Conservation (phyloP, 805 yeast species). For the Candida chauliodis region DNA sequence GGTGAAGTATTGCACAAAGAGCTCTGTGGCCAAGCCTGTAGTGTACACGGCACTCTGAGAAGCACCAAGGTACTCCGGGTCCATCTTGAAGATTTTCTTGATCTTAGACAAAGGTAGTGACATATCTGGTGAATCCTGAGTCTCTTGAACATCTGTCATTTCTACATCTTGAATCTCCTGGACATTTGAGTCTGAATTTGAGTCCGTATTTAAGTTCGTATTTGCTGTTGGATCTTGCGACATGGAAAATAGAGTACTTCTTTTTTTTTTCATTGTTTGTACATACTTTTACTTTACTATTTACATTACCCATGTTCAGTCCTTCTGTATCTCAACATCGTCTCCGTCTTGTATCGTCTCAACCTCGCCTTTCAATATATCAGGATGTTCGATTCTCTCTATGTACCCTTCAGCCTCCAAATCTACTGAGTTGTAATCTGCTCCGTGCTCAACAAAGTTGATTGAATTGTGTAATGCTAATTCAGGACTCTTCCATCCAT, state of each 20-base stretch:
- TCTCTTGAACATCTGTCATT: slow-evolving; percentile 13
- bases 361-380: slow-evolving; percentile 14
- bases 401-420: slow-evolving; percentile 31
- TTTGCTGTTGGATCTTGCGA: too few relatives aligned
- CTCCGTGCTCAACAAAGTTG: slow-evolving; percentile 76
- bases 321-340: slow-evolving; percentile 4
- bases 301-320: slow-evolving; percentile 2
- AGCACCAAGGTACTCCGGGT: slow-evolving; percentile 66
- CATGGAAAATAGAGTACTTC: background rate
- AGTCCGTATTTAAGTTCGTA: slow-evolving; percentile 2
- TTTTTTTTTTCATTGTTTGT: slow-evolving; percentile 1
- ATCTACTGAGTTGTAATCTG: slow-evolving; percentile 33
- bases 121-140: slow-evolving; percentile 18
- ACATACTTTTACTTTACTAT: slow-evolving; percentile 4
- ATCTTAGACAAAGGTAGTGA: slow-evolving; percentile 64
- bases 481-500: slow-evolving; percentile 72
- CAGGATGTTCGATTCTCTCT: slow-evolving; percentile 35
- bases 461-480: slow-evolving; percentile 68
- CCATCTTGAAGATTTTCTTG: slow-evolving; percentile 69
- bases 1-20: slow-evolving; percentile 65
- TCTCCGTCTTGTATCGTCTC: too few relatives aligned
- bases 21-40: slow-evolving; percentile 73
- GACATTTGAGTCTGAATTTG: slow-evolving; percentile 6
- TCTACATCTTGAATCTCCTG: slow-evolving; percentile 10
- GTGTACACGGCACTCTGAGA: slow-evolving; percentile 72